Conservation (phyloP, 2,329 filamentous ascomycete genomes). For the Fusarium drepaniforme region DNA sequence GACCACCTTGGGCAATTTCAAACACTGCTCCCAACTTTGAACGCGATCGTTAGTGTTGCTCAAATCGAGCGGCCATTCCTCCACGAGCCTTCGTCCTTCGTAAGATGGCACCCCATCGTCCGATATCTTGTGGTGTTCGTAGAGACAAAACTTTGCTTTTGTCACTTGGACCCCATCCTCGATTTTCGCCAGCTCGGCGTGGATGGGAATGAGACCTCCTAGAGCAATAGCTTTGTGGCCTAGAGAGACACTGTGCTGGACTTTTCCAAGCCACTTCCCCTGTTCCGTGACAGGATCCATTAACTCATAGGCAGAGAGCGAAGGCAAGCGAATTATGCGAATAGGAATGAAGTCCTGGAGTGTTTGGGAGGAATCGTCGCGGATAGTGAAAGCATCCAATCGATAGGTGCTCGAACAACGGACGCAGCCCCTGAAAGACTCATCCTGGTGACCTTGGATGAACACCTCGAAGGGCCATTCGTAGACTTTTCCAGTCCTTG, state of each 20-base stretch:
- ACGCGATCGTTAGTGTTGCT: background rate
- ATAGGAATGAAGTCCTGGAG: background rate
- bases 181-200: background rate
- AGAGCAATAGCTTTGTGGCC: conserved; percentile 9
- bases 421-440: conserved; percentile 6
- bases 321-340: background rate
- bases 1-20: background rate
- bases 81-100: background rate
- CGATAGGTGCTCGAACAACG: conserved; percentile 1
- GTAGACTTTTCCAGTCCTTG: background rate
- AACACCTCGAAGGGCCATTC: conserved; percentile 13
- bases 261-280: background rate
- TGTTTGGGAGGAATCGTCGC: background rate
- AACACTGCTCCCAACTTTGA: conserved; percentile 9
- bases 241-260: background rate
- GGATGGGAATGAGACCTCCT: background rate
- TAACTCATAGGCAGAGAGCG: conserved; percentile 4
- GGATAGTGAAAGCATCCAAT: background rate
- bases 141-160: background rate
- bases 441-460: conserved; percentile 7
- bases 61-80: conserved; percentile 3
- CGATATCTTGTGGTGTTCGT: background rate
- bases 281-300: conserved; percentile 6
- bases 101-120: background rate
- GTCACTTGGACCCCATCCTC: background rate